These are phyloP conservation scores for Obba rivulosa DNA, from an alignment of 768 basidiomycete species.

Conservation along the genomic window DNA sequence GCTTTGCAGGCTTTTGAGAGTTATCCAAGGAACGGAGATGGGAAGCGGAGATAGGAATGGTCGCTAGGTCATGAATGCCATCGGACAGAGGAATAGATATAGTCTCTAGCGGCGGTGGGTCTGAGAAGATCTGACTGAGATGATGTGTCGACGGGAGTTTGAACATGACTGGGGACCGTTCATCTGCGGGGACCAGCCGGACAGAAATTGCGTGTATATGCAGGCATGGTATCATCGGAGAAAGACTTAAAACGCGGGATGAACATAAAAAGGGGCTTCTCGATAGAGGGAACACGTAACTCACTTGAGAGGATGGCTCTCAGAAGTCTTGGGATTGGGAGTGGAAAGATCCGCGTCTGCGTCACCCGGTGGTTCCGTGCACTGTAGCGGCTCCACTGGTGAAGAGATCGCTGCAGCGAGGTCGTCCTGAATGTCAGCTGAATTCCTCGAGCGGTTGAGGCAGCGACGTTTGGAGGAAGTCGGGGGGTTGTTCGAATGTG, in stretches of 20 bases:
- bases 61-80: not conserved
- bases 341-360: not conserved
- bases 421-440: constrained; percentile 41
- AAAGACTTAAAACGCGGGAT: constrained; percentile 34
- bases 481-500: not conserved
- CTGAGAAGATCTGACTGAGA: constrained; percentile 23
- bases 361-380: too few species aligned
- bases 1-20: constrained; percentile 6
- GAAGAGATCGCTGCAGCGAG: constrained; percentile 52
- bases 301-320: constrained; percentile 81
- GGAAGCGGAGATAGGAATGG: not conserved
- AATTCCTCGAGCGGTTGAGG: constrained; percentile 2
- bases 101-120: not conserved
- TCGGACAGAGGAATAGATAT: not conserved
- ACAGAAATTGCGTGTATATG: constrained; percentile 38
- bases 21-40: constrained; percentile 1
- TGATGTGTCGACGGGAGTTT: constrained; percentile 26
- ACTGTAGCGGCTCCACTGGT: constrained; percentile 20
- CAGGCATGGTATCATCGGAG: constrained; percentile 51
- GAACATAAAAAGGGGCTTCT: not conserved
- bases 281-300: constrained; percentile 17
- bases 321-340: constrained; percentile 55
- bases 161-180: constrained; percentile 27
- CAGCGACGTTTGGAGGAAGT: not conserved
- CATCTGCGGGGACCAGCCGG: constrained; percentile 18